phyloP scores from a whole-genome alignment of 495 filamentous ascomycete genomes.

The Penicillium psychrofluorescens region DNA sequence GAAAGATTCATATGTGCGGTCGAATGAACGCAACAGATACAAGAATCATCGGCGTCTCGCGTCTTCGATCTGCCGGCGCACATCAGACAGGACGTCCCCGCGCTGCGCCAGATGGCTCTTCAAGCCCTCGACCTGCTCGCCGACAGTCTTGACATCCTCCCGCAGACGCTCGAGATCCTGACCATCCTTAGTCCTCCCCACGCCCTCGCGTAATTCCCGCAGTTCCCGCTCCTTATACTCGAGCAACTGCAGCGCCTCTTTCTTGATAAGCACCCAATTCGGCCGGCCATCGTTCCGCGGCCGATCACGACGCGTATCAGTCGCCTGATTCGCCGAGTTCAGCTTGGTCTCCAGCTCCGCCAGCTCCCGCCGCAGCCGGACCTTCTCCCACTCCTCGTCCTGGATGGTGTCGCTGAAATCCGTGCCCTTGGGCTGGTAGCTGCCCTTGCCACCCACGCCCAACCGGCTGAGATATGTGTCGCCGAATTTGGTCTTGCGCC shows the following conservation, averaged over 20 bases:
- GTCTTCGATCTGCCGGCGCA: conserved; percentile 41
- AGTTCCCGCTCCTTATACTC: conserved; percentile 46
- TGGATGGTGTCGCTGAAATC: conserved; percentile 75
- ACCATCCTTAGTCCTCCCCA: conserved; percentile 37
- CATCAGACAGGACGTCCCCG: conserved; percentile 33
- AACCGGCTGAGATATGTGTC: conserved; percentile 91
- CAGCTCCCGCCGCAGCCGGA: conserved; percentile 85
- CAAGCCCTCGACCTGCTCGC: conserved; percentile 46
- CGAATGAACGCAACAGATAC: neutral
- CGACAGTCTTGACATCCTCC: conserved; percentile 42
- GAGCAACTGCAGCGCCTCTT: conserved; percentile 85
- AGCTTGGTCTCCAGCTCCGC: conserved; percentile 81
- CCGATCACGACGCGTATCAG: conserved; percentile 51
- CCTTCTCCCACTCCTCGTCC: conserved; percentile 93
- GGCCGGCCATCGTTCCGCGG: conserved; percentile 43
- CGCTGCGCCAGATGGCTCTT: conserved; percentile 41
- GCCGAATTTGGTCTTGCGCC: conserved; percentile 90
- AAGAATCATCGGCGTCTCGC: conserved; percentile 29
- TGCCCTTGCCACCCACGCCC: conserved; percentile 71
- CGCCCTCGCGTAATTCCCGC: conserved; percentile 37
- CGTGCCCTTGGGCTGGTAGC: conserved; percentile 65
- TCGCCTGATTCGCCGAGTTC: conserved; percentile 62
- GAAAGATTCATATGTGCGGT: too few species aligned
- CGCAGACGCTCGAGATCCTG: conserved; percentile 32
- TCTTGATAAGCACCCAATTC: conserved; percentile 72